Evolutionary conservation across 345 rosid genomes (phyloP).

Genomic region (Geranium rotundifolium): DNA sequence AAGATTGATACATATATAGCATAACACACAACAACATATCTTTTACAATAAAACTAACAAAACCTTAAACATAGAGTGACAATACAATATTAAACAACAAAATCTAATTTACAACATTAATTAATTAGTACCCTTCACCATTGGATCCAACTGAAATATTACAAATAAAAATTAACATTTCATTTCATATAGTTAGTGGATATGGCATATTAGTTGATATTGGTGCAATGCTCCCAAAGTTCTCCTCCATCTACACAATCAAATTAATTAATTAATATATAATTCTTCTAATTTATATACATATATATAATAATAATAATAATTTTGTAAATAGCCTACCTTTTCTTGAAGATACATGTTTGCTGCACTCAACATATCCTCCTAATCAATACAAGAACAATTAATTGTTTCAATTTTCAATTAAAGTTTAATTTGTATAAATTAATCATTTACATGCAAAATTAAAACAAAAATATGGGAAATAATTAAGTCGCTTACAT

Average conservation of each 20-base stretch:
- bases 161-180: constrained; percentile 17
- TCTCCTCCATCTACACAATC: constrained; percentile 52
- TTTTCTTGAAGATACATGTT: constrained; percentile 66
- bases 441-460: background rate
- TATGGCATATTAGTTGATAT: constrained; percentile 26
- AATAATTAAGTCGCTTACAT: constrained; percentile 24
- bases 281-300: too few species aligned
- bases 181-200: constrained; percentile 57
- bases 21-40: too few species aligned
- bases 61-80: too few species aligned
- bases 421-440: background rate
- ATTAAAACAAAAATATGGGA: background rate
- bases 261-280: background rate
- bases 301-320: too few species aligned
- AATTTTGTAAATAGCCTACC: constrained; percentile 26
- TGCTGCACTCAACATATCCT: constrained; percentile 60
- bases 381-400: constrained; percentile 26
- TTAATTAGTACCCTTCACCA: too few species aligned
- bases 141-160: too few species aligned
- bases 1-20: too few species aligned
- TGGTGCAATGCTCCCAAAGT: constrained; percentile 29
- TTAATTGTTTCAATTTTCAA: background rate
- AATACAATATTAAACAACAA: too few species aligned
- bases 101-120: too few species aligned
- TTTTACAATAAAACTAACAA: too few species aligned